Percentiles rank a stretch among this genome's conserved stretches.
Conservation (phyloP, 2,329 filamentous ascomycete species). For the Colletotrichum spaethianum region DNA sequence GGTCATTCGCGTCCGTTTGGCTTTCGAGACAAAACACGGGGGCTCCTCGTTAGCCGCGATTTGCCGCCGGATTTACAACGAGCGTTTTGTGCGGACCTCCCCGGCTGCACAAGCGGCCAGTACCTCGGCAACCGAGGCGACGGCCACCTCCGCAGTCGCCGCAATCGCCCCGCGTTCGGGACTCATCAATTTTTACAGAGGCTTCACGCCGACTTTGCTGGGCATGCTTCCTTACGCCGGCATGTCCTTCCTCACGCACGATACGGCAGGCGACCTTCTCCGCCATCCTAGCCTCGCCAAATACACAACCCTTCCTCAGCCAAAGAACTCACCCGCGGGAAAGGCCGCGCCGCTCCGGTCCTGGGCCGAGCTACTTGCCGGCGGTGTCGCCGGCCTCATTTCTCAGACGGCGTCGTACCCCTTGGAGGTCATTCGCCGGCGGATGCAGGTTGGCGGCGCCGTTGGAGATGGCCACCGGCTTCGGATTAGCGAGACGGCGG, state of each 20-base stretch:
- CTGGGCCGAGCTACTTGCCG: conserved; percentile 88
- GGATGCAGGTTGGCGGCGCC: conserved; percentile 97
- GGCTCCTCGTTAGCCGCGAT: conserved; percentile 82
- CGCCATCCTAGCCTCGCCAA: conserved; percentile 76
- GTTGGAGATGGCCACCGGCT: conserved; percentile 90
- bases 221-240: conserved; percentile 98
- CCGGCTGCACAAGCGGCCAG: conserved; percentile 51
- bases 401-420: conserved; percentile 96
- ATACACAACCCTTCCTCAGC: conserved; percentile 82
- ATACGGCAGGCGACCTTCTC: conserved; percentile 88
- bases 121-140: conserved; percentile 58
- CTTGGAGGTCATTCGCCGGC: conserved; percentile 88
- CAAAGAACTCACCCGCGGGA: conserved; percentile 64
- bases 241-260: conserved; percentile 95
- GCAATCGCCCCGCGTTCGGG: conserved; percentile 74
- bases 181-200: conserved; percentile 92
- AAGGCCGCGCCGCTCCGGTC: conserved; percentile 82
- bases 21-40: conserved; percentile 90
- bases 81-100: conserved; percentile 65
- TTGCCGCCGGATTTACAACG: conserved; percentile 88
- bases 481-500: conserved; percentile 83
- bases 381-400: conserved; percentile 88
- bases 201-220: conserved; percentile 89
- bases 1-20: conserved; percentile 90
- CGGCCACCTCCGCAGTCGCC: conserved; percentile 57